Conservation (phyloP, 345 rosid genomes). For the Cardamine chenopodiifolia region DNA sequence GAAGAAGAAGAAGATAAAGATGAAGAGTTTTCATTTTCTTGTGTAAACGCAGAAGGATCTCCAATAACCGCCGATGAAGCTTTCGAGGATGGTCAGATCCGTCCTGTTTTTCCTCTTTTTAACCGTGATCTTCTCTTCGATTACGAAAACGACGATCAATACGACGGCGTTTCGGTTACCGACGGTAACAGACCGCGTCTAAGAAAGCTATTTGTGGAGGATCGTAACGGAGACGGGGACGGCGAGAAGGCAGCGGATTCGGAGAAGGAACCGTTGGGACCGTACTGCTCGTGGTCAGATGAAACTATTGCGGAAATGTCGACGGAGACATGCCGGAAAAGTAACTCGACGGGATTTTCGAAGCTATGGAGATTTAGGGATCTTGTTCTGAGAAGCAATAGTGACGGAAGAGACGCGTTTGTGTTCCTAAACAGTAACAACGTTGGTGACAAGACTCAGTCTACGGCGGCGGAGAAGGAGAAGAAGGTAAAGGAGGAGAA, state of each 20-base stretch:
- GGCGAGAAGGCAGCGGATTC: background rate
- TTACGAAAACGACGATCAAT: background rate
- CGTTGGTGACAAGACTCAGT: background rate
- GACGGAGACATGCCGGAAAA: slow-evolving; percentile 56
- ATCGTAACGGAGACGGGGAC: slow-evolving; percentile 15
- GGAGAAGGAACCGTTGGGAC: slow-evolving; percentile 29
- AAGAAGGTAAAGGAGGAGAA: background rate
- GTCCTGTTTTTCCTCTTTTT: slow-evolving; percentile 56
- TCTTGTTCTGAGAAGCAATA: slow-evolving; percentile 48
- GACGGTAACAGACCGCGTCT: slow-evolving; percentile 36
- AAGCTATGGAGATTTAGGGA: slow-evolving; percentile 58
- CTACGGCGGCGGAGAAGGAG: background rate
- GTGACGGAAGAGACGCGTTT: slow-evolving; percentile 66
- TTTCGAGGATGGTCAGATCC: slow-evolving; percentile 58
- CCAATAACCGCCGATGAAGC: slow-evolving; percentile 56
- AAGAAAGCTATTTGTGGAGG: slow-evolving; percentile 50
- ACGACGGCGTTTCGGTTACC: slow-evolving; percentile 12
- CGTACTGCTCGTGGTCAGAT: slow-evolving; percentile 50
- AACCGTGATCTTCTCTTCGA: slow-evolving; percentile 44
- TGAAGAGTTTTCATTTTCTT: slow-evolving; percentile 56
- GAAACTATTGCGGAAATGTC: slow-evolving; percentile 50
- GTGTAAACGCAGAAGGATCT: slow-evolving; percentile 42
- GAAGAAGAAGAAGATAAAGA: slow-evolving; percentile 39
- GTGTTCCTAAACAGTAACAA: slow-evolving; percentile 47
- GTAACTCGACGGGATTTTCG: slow-evolving; percentile 65